These are phyloP conservation scores for Rhizophora apiculata DNA, from an alignment of 345 rosid species.

Conservation along the genomic window DNA sequence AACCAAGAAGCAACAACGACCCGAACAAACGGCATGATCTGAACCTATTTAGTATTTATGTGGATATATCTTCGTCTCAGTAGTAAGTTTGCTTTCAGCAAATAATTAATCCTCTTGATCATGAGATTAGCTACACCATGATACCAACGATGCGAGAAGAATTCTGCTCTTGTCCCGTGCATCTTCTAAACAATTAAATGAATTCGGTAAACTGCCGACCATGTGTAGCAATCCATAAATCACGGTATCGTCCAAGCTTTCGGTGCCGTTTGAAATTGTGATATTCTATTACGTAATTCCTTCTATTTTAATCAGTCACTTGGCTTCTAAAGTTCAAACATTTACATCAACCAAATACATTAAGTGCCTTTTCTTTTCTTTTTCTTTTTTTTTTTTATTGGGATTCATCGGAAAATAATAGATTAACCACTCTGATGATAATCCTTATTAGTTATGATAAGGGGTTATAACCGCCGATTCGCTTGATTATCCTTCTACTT, in stretches of 20 bases:
- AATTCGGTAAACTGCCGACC: slow-evolving; percentile 13
- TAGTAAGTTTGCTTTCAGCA: slow-evolving; percentile 24
- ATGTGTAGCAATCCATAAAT: not conserved
- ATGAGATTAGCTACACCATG: slow-evolving; percentile 19
- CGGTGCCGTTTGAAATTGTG: not conserved
- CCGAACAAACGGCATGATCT: slow-evolving; percentile 17
- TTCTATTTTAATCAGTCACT: not conserved
- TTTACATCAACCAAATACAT: not conserved
- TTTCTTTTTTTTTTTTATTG: no score
- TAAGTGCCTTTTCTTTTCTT: no score
- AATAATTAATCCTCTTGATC: slow-evolving; percentile 20
- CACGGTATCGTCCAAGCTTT: not conserved
- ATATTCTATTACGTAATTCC: not conserved
- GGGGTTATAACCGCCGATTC: no score
- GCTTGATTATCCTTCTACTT: no score
- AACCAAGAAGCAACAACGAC: slow-evolving; percentile 14
- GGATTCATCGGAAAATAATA: no score
- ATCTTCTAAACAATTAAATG: slow-evolving; percentile 6
- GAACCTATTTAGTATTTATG: slow-evolving; percentile 15
- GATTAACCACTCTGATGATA: no score
- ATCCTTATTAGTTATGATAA: no score
- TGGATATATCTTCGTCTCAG: not conserved
- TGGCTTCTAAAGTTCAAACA: not conserved
- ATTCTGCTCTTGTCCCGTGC: slow-evolving; percentile 23
- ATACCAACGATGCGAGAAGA: slow-evolving; percentile 15